Evolutionary conservation across 2,329 filamentous ascomycete genomes (phyloP), one percentile per base, ranked within the genome.

Genomic region (Colletotrichum liriopes): DNA sequence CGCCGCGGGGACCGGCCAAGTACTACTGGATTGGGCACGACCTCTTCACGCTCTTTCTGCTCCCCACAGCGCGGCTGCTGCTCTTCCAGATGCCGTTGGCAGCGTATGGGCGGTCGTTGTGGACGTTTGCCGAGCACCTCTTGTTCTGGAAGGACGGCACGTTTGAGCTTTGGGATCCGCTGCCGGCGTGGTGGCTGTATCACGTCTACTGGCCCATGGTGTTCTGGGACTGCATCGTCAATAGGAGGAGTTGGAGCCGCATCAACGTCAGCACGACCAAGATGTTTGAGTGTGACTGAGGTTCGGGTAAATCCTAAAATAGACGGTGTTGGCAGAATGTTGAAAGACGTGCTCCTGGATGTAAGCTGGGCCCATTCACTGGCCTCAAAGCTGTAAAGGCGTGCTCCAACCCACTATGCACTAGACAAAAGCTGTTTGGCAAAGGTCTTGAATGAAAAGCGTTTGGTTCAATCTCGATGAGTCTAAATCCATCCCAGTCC

Each of bases 1-100:
- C 74, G 35, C 80, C 78, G 6, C 73, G 35, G 3, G 69, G 71
- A 51, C 70, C 78, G 66, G 74, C 66, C 52, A 75, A 76, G 16
- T 82, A 85, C 73, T 93, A 92, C 79, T 94, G 92, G 92, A 78
- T 91, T n/a, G 90, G 88, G 0, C 91, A 94, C 74, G 92, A 94
- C 68, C 65, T 93, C 0, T 82, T 91, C 1, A 83, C 85, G 1
- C 80, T 86, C 1, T 77, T 91, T 0, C 45, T 91, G 0, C 78
- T 86, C 0, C 89, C 85, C 1, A 80, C 86, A 1, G 77, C 91
- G 0, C 52, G 90, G 0, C 78, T 86, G 0, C 89, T 77, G 4
- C 63, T 73, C 7, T 47, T 73, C 7, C 63, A 56, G 5, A 51
- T 51, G 3, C 64, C 66, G 5, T 7, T 66, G 1, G 23, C 12